Evolutionary conservation across 176 grass and related monocot genomes (phyloP).

Genomic region (Hyparrhenia diplandra): DNA sequence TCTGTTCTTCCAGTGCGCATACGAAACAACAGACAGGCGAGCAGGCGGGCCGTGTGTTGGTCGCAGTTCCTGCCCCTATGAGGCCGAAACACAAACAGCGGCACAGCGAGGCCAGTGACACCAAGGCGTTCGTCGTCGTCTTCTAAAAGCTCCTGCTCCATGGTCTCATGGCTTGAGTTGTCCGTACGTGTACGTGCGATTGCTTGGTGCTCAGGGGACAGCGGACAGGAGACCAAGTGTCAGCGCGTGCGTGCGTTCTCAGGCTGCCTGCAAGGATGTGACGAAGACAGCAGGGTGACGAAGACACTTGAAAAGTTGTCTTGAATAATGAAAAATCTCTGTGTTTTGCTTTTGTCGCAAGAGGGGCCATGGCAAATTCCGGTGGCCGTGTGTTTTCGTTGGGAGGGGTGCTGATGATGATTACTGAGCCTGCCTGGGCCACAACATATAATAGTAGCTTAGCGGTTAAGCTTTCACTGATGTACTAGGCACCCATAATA

Average conservation of each 20-base stretch:
- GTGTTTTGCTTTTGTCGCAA: not conserved
- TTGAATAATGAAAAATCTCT: no score
- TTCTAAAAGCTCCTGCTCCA: not conserved
- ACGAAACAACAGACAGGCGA: not conserved
- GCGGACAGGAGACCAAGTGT: not conserved
- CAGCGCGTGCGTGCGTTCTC: not conserved
- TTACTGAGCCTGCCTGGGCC: not conserved
- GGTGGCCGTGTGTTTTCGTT: not conserved
- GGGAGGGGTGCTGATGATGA: not conserved
- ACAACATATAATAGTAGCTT: not conserved
- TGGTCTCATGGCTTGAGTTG: not conserved
- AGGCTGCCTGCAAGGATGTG: not conserved
- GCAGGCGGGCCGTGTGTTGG: not conserved
- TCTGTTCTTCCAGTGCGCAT: not conserved
- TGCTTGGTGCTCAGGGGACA: conserved; percentile 10
- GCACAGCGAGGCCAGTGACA: not conserved
- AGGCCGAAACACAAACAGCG: conserved; percentile 1
- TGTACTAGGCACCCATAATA: not conserved
- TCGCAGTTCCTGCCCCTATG: not conserved
- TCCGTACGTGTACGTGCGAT: conserved; percentile 10
- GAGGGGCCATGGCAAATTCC: not conserved
- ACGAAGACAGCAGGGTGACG: no score
- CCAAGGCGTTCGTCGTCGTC: not conserved
- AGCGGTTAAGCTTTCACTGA: conserved; percentile 6
- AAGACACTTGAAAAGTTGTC: no score